phyloP scores from a whole-genome alignment of 2,329 filamentous ascomycete species.

The Erysiphe pulchra region DNA sequence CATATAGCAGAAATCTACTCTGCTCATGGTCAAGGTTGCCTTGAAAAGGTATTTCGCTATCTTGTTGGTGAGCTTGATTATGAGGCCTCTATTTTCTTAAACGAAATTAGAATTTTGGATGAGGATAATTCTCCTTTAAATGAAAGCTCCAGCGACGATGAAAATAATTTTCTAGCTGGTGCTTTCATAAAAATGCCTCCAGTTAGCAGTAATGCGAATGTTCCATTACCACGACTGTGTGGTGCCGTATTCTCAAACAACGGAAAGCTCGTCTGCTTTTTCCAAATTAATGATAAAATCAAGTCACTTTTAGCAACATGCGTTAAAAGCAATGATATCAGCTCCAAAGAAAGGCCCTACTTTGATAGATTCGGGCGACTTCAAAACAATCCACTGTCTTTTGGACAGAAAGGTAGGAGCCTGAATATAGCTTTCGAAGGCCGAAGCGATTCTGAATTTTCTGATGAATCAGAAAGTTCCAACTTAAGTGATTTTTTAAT shows the following conservation, averaged over 20 bases:
- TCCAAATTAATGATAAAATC: conserved; percentile 34
- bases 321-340: conserved; percentile 21
- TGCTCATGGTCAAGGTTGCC: conserved; percentile 30
- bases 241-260: conserved; percentile 35
- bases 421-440: conserved; percentile 13
- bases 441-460: conserved; percentile 16
- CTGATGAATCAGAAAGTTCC: conserved; percentile 11
- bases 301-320: conserved; percentile 21
- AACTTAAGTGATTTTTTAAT: conserved; percentile 13
- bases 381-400: conserved; percentile 19
- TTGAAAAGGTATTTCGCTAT: conserved; percentile 35
- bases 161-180: conserved; percentile 25
- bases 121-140: conserved; percentile 31
- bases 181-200: conserved; percentile 22
- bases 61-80: conserved; percentile 36
- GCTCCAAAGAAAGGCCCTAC: conserved; percentile 22
- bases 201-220: conserved; percentile 22
- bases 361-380: conserved; percentile 39
- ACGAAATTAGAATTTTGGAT: conserved; percentile 29
- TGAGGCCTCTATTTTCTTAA: conserved; percentile 33
- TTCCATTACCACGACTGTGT: conserved; percentile 30
- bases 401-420: conserved; percentile 17
- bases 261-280: conserved; percentile 39
- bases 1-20: conserved; percentile 29
- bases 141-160: conserved; percentile 67